Conservation (phyloP, 139 green algal species). For the Chlamydomonas applanata region DNA sequence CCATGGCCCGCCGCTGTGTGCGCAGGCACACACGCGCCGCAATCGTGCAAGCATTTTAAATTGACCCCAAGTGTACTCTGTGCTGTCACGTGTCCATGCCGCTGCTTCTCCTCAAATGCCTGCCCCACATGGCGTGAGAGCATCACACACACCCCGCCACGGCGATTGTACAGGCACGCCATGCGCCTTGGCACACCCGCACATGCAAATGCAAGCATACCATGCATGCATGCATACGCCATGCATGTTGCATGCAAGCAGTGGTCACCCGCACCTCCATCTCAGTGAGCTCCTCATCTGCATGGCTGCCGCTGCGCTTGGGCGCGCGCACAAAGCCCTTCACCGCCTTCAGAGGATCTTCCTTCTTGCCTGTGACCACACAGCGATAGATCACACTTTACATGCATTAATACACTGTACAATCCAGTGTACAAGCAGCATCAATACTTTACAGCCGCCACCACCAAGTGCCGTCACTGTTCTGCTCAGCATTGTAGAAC, state of each 20-base stretch:
- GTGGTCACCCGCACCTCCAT: constrained; percentile 32
- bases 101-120: too few relatives aligned
- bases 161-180: neutral
- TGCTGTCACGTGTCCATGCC: too few relatives aligned
- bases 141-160: too few relatives aligned
- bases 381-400: too few relatives aligned
- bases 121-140: too few relatives aligned
- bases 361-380: constrained; percentile 1
- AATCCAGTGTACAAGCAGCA: too few relatives aligned
- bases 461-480: too few relatives aligned
- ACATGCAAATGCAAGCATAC: neutral
- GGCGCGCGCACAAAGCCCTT: constrained; percentile 31
- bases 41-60: too few relatives aligned
- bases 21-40: neutral
- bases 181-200: neutral
- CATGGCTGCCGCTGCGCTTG: constrained; percentile 16
- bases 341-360: constrained; percentile 27
- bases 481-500: too few relatives aligned
- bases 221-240: neutral
- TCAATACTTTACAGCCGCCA: too few relatives aligned
- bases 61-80: too few relatives aligned
- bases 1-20: constrained; percentile 10
- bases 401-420: too few relatives aligned
- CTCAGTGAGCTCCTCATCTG: constrained; percentile 42
- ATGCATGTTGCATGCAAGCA: neutral